A percentile compares a stretch with the other conserved stretches of the same genome.
phyloP scores from a whole-genome alignment of 1,284 basidiomycete species.

The Tremellales sp. region DNA sequence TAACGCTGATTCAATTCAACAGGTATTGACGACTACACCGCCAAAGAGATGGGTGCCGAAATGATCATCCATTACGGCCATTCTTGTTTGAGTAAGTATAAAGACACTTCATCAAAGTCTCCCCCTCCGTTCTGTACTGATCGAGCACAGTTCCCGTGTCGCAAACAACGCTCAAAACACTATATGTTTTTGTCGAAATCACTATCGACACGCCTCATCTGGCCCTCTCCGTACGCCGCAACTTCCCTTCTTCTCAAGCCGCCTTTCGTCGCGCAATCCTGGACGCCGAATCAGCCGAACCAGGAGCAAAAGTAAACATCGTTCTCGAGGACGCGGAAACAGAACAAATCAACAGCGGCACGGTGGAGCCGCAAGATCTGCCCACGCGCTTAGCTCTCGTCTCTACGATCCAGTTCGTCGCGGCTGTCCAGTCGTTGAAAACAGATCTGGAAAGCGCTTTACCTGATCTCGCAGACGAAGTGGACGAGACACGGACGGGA shows the following conservation, averaged over 20 bases:
- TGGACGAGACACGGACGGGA: slow-evolving; percentile 14
- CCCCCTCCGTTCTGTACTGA: not conserved
- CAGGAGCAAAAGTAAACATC: slow-evolving; percentile 41
- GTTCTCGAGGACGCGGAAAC: slow-evolving; percentile 29
- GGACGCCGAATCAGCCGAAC: slow-evolving; percentile 27
- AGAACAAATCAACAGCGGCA: not conserved
- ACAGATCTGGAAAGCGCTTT: slow-evolving; percentile 59
- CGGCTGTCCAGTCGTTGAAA: slow-evolving; percentile 79
- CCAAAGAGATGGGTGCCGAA: slow-evolving; percentile 91
- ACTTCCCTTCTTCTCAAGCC: slow-evolving; percentile 65
- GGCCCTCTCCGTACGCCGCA: slow-evolving; percentile 75
- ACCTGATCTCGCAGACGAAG: slow-evolving; percentile 26
- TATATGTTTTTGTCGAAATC: slow-evolving; percentile 99
- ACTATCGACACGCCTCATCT: slow-evolving; percentile 83
- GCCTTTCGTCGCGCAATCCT: slow-evolving; percentile 45
- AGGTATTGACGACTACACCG: slow-evolving; percentile 91
- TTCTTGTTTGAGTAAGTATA: slow-evolving; percentile 78
- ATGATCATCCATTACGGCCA: slow-evolving; percentile 99
- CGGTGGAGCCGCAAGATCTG: slow-evolving; percentile 3
- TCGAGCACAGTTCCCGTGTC: slow-evolving; percentile 75
- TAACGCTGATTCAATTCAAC: not conserved
- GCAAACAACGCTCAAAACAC: slow-evolving; percentile 83
- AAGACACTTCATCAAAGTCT: not conserved
- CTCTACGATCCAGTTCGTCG: slow-evolving; percentile 92
- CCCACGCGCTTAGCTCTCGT: slow-evolving; percentile 79